Evolutionary conservation across 805 yeast genomes (phyloP).

Genomic region (Myxozyma melibiosi): DNA sequence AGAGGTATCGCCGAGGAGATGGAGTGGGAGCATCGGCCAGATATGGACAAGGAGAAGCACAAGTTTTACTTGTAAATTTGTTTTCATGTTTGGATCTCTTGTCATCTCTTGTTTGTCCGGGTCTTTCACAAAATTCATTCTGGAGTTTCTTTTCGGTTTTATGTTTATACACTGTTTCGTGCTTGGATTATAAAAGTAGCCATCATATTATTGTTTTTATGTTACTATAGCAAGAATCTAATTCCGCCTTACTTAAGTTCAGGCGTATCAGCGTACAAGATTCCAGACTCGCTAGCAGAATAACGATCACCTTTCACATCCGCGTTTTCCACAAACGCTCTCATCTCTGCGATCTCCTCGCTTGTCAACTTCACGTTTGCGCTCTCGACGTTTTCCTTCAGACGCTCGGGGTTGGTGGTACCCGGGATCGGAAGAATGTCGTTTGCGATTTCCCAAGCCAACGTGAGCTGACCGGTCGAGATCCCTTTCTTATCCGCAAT

Average conservation of each 20-base stretch:
- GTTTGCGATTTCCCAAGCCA: constrained; percentile 63
- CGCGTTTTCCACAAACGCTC: constrained; percentile 20
- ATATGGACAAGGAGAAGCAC: constrained; percentile 94
- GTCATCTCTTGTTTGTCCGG: too few species aligned
- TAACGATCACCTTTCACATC: constrained; percentile 15
- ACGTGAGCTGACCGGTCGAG: constrained; percentile 66
- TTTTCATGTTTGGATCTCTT: background rate
- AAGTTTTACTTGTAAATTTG: constrained; percentile 69
- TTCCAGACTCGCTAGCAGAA: background rate
- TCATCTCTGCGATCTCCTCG: constrained; percentile 22
- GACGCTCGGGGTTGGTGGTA: constrained; percentile 61
- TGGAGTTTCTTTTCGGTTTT: background rate
- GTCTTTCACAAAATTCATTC: background rate
- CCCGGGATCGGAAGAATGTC: constrained; percentile 78
- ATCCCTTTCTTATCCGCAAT: constrained; percentile 52
- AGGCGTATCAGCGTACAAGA: constrained; percentile 16
- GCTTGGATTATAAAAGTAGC: too few species aligned
- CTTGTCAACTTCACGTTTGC: constrained; percentile 19
- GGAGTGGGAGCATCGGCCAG: constrained; percentile 95
- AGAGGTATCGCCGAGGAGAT: constrained; percentile 88
- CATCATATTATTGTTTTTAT: background rate
- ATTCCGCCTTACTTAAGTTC: constrained; percentile 1
- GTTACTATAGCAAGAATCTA: background rate
- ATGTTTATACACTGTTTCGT: background rate
- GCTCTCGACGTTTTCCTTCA: constrained; percentile 57